Evolutionary conservation across 1,139 yeast genomes (phyloP).

Genomic region (Wickerhamiella infanticola): DNA sequence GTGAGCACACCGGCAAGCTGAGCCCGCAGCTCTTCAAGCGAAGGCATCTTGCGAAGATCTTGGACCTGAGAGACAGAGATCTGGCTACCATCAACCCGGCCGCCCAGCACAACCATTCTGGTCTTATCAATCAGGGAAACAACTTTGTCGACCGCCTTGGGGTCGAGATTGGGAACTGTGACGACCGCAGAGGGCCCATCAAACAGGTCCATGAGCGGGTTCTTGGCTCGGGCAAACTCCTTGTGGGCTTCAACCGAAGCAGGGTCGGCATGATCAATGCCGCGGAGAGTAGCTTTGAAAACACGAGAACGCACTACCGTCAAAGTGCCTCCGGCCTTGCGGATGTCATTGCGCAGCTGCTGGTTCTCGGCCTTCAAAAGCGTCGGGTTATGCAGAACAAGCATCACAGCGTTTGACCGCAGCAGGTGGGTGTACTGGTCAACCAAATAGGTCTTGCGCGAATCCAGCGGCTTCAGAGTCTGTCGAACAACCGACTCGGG

Average conservation of each 20-base stretch:
- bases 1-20: slow-evolving; percentile 79
- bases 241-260: slow-evolving; percentile 46
- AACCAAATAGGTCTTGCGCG: slow-evolving; percentile 65
- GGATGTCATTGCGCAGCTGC: slow-evolving; percentile 44
- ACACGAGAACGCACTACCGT: slow-evolving; percentile 52
- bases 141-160: slow-evolving; percentile 46
- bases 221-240: slow-evolving; percentile 24
- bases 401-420: slow-evolving; percentile 49
- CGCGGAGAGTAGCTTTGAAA: slow-evolving; percentile 62
- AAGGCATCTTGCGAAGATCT: slow-evolving; percentile 57
- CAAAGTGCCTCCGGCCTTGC: slow-evolving; percentile 47
- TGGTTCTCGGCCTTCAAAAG: slow-evolving; percentile 54
- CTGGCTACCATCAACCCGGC: slow-evolving; percentile 50
- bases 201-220: slow-evolving; percentile 56
- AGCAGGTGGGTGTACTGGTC: slow-evolving; percentile 64
- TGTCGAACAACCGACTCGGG: slow-evolving; percentile 3
- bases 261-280: slow-evolving; percentile 56
- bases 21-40: slow-evolving; percentile 54
- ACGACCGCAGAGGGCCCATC: slow-evolving; percentile 83
- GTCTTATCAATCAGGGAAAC: slow-evolving; percentile 45
- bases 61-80: slow-evolving; percentile 40
- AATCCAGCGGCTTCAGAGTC: slow-evolving; percentile 18
- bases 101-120: slow-evolving; percentile 68
- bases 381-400: slow-evolving; percentile 76
- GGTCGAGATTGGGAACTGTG: slow-evolving; percentile 51